Evolutionary conservation across 805 yeast genomes (phyloP).

Genomic region (Hermanozyma aechmeae): DNA sequence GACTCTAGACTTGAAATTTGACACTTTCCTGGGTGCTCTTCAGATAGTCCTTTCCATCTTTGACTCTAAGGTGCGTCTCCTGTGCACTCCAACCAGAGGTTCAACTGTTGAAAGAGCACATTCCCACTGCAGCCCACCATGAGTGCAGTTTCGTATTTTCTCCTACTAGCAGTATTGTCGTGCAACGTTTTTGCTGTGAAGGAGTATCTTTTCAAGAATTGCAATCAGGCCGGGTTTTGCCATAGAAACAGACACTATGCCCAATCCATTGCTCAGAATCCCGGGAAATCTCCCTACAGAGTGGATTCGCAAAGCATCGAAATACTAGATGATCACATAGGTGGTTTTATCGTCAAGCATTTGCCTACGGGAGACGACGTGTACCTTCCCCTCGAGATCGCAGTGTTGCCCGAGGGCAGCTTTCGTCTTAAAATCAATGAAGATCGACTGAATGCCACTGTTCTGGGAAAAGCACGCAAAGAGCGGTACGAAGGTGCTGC

Average conservation of each 20-base stretch:
- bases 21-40: no score
- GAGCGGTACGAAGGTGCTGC: not conserved
- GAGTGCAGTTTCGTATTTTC: not conserved
- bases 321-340: no score
- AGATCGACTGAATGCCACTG: slow-evolving; percentile 24
- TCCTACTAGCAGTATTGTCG: not conserved
- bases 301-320: no score
- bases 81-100: no score
- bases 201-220: slow-evolving; percentile 62
- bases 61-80: no score
- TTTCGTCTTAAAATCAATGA: slow-evolving; percentile 66
- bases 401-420: slow-evolving; percentile 45
- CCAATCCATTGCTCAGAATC: slow-evolving; percentile 11
- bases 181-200: slow-evolving; percentile 34
- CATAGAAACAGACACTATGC: slow-evolving; percentile 68
- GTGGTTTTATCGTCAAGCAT: slow-evolving; percentile 37
- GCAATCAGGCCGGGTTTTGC: slow-evolving; percentile 80
- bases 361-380: slow-evolving; percentile 10
- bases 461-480: slow-evolving; percentile 10
- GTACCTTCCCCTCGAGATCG: slow-evolving; percentile 49
- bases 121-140: no score
- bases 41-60: no score
- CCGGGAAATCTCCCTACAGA: no score
- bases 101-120: no score
- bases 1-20: no score